Conservation (phyloP, 768 basidiomycete species). For the Boletus tomentosulus region DNA sequence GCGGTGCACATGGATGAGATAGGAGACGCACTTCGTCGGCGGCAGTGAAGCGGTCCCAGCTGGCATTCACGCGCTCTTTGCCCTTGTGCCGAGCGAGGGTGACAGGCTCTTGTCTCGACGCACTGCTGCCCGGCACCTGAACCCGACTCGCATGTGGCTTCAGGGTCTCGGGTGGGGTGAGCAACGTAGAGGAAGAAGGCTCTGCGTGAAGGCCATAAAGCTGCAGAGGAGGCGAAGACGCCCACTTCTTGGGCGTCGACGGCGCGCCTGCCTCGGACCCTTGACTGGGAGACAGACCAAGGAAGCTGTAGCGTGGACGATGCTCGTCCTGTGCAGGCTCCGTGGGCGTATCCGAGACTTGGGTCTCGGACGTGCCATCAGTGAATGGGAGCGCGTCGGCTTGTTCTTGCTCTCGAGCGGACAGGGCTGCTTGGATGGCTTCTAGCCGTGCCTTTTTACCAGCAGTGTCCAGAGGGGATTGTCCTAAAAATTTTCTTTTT, state of each 20-base stretch:
- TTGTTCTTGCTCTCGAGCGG: neutral
- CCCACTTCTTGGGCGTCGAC: slow-evolving; percentile 15
- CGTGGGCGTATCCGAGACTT: neutral
- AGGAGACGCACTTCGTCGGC: slow-evolving; percentile 5
- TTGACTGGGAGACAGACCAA: slow-evolving; percentile 14
- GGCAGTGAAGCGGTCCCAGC: slow-evolving; percentile 2
- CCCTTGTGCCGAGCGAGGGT: slow-evolving; percentile 26
- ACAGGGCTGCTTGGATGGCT: slow-evolving; percentile 14
- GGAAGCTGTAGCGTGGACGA: slow-evolving; percentile 14
- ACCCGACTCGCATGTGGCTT: neutral
- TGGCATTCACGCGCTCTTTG: slow-evolving; percentile 13
- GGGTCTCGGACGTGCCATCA: neutral
- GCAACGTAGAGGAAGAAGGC: slow-evolving; percentile 1
- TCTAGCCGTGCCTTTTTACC: slow-evolving; percentile 2
- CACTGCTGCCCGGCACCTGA: neutral
- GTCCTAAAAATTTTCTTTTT: slow-evolving; percentile 5
- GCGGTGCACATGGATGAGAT: neutral
- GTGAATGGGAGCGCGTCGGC: slow-evolving; percentile 17
- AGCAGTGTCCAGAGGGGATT: neutral
- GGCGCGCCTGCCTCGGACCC: slow-evolving; percentile 6
- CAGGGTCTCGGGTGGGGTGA: slow-evolving; percentile 24
- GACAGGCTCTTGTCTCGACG: slow-evolving; percentile 4
- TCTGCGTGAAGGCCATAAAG: neutral
- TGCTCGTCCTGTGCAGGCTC: neutral
- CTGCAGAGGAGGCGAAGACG: neutral